Conservation (phyloP, 441 rosid species). For the Adansonia gregorii region DNA sequence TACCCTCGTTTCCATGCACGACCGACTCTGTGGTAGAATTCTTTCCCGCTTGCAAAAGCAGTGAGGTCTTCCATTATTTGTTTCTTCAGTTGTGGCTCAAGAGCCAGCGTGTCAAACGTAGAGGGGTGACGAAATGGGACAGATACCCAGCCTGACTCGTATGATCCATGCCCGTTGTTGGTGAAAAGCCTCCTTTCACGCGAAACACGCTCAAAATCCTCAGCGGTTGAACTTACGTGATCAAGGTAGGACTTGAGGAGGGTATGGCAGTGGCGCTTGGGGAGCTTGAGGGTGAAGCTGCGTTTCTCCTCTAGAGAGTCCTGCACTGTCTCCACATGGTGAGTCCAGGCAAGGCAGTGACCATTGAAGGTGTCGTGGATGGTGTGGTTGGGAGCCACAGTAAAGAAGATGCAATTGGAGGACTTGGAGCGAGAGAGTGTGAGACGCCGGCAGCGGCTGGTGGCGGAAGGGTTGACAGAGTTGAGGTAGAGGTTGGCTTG, state of each 20-base stretch:
- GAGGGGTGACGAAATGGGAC: slow-evolving; percentile 55
- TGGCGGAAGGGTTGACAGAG: slow-evolving; percentile 38
- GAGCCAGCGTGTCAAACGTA: slow-evolving; percentile 44
- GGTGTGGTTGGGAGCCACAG: slow-evolving; percentile 50
- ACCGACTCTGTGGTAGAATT: slow-evolving; percentile 48
- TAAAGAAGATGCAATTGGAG: slow-evolving; percentile 43
- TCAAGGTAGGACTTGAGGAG: slow-evolving; percentile 43
- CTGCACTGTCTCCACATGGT: slow-evolving; percentile 52
- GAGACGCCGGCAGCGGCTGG: slow-evolving; percentile 51
- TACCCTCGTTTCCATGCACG: slow-evolving; percentile 53
- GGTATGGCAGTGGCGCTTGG: slow-evolving; percentile 38
- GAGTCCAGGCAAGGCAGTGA: slow-evolving; percentile 46
- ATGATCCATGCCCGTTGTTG: slow-evolving; percentile 49
- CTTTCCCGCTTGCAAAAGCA: slow-evolving; percentile 40
- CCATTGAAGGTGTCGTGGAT: slow-evolving; percentile 39
- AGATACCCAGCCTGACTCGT: slow-evolving; percentile 54
- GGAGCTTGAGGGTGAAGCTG: slow-evolving; percentile 50
- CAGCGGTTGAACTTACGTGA: slow-evolving; percentile 41
- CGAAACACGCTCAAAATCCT: slow-evolving; percentile 50
- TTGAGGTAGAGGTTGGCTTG: slow-evolving; percentile 49
- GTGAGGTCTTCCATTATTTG: slow-evolving; percentile 43
- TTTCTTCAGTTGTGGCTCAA: slow-evolving; percentile 44
- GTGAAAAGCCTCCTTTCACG: slow-evolving; percentile 50
- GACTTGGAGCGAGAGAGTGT: slow-evolving; percentile 48
- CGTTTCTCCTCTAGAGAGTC: slow-evolving; percentile 56